Conservation (phyloP, 1,139 yeast genomes). For the Suhomyces yuchorum region DNA sequence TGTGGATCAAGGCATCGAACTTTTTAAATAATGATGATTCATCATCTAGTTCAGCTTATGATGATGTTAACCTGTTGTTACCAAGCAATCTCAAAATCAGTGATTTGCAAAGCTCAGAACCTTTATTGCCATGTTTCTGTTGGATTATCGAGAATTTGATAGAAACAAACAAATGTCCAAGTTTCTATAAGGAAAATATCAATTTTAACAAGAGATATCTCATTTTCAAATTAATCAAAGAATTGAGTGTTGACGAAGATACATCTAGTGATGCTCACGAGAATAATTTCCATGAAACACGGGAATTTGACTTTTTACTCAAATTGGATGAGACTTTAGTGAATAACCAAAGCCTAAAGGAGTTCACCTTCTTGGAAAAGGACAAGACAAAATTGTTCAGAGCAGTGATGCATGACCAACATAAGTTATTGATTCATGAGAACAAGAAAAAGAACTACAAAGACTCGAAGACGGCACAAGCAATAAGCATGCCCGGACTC, state of each 20-base stretch:
- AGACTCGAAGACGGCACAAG: slow-evolving; percentile 17
- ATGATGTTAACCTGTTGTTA: slow-evolving; percentile 39
- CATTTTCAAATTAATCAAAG: slow-evolving; percentile 44
- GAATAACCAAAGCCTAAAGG: slow-evolving; percentile 30
- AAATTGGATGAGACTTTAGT: slow-evolving; percentile 43
- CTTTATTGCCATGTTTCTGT: slow-evolving; percentile 79
- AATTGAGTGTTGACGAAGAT: slow-evolving; percentile 44
- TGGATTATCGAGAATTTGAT: slow-evolving; percentile 51
- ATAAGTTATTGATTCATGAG: slow-evolving; percentile 35
- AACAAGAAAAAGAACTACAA: slow-evolving; percentile 36
- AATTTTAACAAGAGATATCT: slow-evolving; percentile 50
- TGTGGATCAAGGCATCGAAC: slow-evolving; percentile 63
- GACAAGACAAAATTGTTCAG: slow-evolving; percentile 35
- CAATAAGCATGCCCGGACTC: neutral
- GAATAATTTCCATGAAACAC: slow-evolving; percentile 37
- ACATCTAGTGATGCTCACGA: slow-evolving; percentile 21
- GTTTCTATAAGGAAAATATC: slow-evolving; percentile 31
- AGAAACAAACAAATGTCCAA: slow-evolving; percentile 40
- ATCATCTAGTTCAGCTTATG: slow-evolving; percentile 24
- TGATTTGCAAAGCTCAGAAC: slow-evolving; percentile 40
- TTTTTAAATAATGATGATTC: slow-evolving; percentile 27
- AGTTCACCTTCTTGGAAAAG: slow-evolving; percentile 31
- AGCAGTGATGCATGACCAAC: slow-evolving; percentile 38
- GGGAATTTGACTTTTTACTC: slow-evolving; percentile 50
- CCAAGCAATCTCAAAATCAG: slow-evolving; percentile 31